Conservation (phyloP, 1,284 basidiomycete species). For the Sporisorium exsertum region DNA sequence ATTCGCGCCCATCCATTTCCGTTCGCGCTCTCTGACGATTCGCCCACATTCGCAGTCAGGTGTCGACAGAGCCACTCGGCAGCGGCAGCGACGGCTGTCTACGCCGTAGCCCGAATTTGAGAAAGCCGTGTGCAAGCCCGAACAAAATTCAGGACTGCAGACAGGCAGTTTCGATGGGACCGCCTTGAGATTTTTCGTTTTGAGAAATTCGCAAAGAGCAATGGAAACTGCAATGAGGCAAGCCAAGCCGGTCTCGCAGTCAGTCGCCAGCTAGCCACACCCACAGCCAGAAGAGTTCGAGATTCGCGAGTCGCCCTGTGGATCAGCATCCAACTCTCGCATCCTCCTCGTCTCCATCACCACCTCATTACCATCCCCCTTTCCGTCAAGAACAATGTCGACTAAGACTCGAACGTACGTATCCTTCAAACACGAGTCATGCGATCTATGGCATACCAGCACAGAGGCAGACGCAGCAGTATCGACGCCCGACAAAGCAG, state of each 20-base stretch:
- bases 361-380: constrained; percentile 37
- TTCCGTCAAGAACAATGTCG: constrained; percentile 59
- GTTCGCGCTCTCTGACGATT: background rate
- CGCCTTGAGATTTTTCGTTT: background rate
- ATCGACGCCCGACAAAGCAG: background rate
- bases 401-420: constrained; percentile 59
- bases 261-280: background rate
- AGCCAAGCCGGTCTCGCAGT: background rate
- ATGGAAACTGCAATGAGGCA: background rate
- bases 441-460: constrained; percentile 26
- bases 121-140: constrained; percentile 22
- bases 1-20: background rate
- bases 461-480: constrained; percentile 7
- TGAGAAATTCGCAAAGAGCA: constrained; percentile 11
- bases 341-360: constrained; percentile 24
- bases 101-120: background rate
- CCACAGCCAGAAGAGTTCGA: background rate
- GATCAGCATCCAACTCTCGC: constrained; percentile 11
- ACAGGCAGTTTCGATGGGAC: constrained; percentile 14
- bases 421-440: constrained; percentile 25
- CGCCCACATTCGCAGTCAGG: background rate
- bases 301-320: background rate
- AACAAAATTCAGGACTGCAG: constrained; percentile 13
- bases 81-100: background rate
- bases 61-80: background rate